phyloP scores from a whole-genome alignment of 139 green algal species.

The Chlamydomonas sphaeroides region DNA sequence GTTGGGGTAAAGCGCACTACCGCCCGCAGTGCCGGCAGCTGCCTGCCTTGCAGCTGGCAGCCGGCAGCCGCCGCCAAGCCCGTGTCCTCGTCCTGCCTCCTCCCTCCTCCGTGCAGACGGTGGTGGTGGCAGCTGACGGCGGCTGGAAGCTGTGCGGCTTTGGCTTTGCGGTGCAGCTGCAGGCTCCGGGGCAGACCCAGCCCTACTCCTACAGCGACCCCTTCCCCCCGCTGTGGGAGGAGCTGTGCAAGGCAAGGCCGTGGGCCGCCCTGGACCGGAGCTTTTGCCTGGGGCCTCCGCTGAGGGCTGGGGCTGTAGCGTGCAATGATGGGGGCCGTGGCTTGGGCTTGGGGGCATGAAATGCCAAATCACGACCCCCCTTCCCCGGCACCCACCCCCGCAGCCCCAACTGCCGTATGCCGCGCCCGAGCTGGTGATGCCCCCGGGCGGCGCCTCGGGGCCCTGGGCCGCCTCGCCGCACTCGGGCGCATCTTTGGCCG shows the following conservation, averaged over 20 bases:
- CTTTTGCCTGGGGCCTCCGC: too few species aligned
- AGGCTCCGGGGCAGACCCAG: not conserved
- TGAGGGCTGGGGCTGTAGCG: too few species aligned
- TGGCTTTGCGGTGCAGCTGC: constrained; percentile 50
- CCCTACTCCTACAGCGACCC: constrained; percentile 50
- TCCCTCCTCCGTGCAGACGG: not conserved
- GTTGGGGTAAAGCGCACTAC: not conserved
- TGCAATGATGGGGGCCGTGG: too few species aligned
- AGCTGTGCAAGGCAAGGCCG: constrained; percentile 56
- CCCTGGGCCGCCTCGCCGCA: too few species aligned
- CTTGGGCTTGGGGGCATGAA: too few species aligned
- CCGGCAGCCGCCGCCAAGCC: too few species aligned
- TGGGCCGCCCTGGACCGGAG: too few species aligned
- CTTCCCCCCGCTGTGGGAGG: constrained; percentile 54
- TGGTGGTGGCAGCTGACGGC: constrained; percentile 60
- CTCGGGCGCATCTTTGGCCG: too few species aligned
- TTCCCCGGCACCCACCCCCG: too few species aligned
- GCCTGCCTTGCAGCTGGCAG: too few species aligned
- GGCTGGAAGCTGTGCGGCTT: constrained; percentile 85
- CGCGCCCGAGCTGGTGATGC: constrained; percentile 78
- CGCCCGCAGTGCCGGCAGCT: not conserved
- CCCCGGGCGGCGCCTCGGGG: not conserved
- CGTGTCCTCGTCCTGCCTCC: not conserved
- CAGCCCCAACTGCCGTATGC: constrained; percentile 79
- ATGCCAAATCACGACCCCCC: too few species aligned